These are phyloP conservation scores for Adiantum capillusveneris DNA, from an alignment of 75 land plant genomes.

Conservation along the genomic window DNA sequence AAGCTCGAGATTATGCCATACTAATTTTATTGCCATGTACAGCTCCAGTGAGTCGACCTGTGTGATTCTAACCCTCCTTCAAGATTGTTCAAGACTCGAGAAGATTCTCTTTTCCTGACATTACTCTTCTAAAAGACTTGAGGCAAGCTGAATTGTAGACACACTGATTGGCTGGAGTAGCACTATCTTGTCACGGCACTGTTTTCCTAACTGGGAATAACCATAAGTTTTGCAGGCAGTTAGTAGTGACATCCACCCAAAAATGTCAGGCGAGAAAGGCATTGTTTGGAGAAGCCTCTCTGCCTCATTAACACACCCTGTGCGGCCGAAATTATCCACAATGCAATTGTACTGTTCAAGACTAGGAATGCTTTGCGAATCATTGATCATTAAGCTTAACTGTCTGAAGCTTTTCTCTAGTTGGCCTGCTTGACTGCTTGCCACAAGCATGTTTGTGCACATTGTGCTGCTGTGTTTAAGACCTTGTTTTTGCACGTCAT, in stretches of 20 bases:
- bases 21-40: too few relatives aligned
- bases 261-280: slow-evolving; percentile 42
- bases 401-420: slow-evolving; percentile 32
- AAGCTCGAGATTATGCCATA: too few relatives aligned
- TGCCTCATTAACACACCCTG: slow-evolving; percentile 52
- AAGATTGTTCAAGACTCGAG: too few relatives aligned
- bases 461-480: slow-evolving; percentile 30
- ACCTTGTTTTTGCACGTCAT: slow-evolving; percentile 34
- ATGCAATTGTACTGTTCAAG: slow-evolving; percentile 58
- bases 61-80: too few relatives aligned
- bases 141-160: too few relatives aligned
- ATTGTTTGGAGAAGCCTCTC: slow-evolving; percentile 34
- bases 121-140: too few relatives aligned
- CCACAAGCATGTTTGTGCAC: slow-evolving; percentile 43
- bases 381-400: slow-evolving; percentile 34
- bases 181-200: too few relatives aligned
- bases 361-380: slow-evolving; percentile 24
- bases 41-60: too few relatives aligned
- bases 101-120: too few relatives aligned
- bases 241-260: slow-evolving; percentile 55
- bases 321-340: slow-evolving; percentile 66
- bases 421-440: slow-evolving; percentile 52
- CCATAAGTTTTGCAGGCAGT: slow-evolving; percentile 55
- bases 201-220: too few relatives aligned
- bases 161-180: too few relatives aligned